These are phyloP conservation scores for Leptographium galeiforme DNA, from an alignment of 2,329 filamentous ascomycete genomes.

Conservation along the genomic window DNA sequence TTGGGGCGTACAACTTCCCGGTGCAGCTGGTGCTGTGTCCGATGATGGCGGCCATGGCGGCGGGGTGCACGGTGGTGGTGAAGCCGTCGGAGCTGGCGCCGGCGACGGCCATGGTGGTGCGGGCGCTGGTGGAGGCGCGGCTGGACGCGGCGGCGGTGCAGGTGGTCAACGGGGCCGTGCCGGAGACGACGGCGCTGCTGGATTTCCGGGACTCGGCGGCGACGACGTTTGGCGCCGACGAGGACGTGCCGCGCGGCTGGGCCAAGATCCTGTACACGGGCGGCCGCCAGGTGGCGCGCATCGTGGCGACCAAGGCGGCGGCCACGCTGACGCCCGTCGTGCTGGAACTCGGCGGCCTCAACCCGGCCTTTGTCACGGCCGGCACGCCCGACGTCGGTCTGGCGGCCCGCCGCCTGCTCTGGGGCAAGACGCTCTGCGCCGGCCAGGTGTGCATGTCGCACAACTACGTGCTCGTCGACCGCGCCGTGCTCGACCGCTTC, in stretches of 20 bases:
- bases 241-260: conserved; percentile 45
- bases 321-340: conserved; percentile 76
- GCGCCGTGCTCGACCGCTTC: conserved; percentile 56
- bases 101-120: conserved; percentile 61
- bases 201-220: conserved; percentile 36
- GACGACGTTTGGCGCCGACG: background rate
- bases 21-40: conserved; percentile 68
- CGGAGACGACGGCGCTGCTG: conserved; percentile 69
- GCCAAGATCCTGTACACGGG: conserved; percentile 98
- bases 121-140: conserved; percentile 60
- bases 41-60: conserved; percentile 78
- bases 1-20: conserved; percentile 92
- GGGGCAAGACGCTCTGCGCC: conserved; percentile 76
- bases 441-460: conserved; percentile 89
- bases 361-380: conserved; percentile 84
- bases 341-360: conserved; percentile 81
- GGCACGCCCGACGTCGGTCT: conserved; percentile 59
- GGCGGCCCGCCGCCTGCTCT: conserved; percentile 72
- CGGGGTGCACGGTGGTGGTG: conserved; percentile 76
- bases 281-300: conserved; percentile 62
- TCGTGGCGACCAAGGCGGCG: conserved; percentile 82
- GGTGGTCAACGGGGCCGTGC: conserved; percentile 67
- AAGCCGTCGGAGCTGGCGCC: conserved; percentile 84
- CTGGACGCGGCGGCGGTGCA: conserved; percentile 68
- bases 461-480: conserved; percentile 82